Percentiles rank a stretch among this genome's conserved stretches.
These are phyloP conservation scores for Lactarius quietus DNA, from an alignment of 768 basidiomycete species.

Conservation along the genomic window DNA sequence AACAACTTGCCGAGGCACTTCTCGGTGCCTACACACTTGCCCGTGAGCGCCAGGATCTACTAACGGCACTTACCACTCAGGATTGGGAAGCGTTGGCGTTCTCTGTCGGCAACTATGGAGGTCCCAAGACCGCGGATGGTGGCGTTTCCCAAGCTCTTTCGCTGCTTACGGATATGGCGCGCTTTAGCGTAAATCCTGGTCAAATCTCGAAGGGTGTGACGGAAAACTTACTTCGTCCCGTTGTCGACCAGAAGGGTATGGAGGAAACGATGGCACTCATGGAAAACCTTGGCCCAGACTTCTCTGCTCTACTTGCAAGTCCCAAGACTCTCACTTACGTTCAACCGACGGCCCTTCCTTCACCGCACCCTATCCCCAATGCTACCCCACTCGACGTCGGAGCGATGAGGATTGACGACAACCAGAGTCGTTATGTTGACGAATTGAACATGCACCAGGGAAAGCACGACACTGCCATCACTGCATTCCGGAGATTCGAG, in stretches of 20 bases:
- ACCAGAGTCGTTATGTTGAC: constrained; percentile 34
- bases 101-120: constrained; percentile 31
- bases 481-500: constrained; percentile 51
- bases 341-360: constrained; percentile 18
- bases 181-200: constrained; percentile 9
- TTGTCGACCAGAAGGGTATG: constrained; percentile 18
- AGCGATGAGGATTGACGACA: constrained; percentile 29
- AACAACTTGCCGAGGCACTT: constrained; percentile 38
- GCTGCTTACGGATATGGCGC: constrained; percentile 22
- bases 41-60: constrained; percentile 29
- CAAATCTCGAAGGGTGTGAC: constrained; percentile 13
- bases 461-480: constrained; percentile 30
- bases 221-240: constrained; percentile 11
- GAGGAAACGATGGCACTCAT: constrained; percentile 11
- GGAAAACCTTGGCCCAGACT: constrained; percentile 31
- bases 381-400: background rate
- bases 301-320: constrained; percentile 36
- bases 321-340: background rate
- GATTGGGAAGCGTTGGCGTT: constrained; percentile 50
- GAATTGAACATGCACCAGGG: constrained; percentile 27
- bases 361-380: constrained; percentile 5
- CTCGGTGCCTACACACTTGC: constrained; percentile 47
- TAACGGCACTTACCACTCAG: constrained; percentile 34
- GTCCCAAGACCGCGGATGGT: constrained; percentile 15
- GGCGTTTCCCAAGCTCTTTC: constrained; percentile 24